A percentile compares a stretch with the other conserved stretches of the same genome.
These are phyloP conservation scores for Aspergillus indologenus DNA, from an alignment of 495 filamentous ascomycete genomes.

Conservation along the genomic window DNA sequence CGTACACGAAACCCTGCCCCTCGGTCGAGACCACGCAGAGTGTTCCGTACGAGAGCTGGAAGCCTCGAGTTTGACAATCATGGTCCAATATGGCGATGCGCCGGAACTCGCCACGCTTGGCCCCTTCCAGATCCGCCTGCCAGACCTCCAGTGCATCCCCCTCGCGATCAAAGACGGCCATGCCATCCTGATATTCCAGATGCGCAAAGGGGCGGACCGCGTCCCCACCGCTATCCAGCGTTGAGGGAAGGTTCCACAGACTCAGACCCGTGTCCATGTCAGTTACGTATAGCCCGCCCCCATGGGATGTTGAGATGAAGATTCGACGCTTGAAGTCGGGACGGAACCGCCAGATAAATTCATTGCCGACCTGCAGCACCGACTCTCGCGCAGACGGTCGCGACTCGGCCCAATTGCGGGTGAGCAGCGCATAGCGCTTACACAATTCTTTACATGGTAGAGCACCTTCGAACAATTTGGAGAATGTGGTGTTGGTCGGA, in stretches of 20 bases:
- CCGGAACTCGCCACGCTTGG: constrained; percentile 35
- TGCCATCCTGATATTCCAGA: constrained; percentile 43
- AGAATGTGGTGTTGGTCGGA: constrained; percentile 21
- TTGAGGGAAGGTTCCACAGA: constrained; percentile 38
- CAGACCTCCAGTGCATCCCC: constrained; percentile 40
- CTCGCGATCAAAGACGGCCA: constrained; percentile 40
- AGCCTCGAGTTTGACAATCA: constrained; percentile 38
- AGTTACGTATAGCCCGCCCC: constrained; percentile 38
- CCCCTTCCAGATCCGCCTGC: constrained; percentile 31
- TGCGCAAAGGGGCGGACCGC: constrained; percentile 37
- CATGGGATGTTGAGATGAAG: constrained; percentile 38
- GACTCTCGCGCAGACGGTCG: constrained; percentile 31
- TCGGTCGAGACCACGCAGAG: constrained; percentile 41
- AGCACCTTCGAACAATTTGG: constrained; percentile 24
- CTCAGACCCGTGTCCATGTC: constrained; percentile 37
- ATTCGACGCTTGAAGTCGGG: constrained; percentile 41
- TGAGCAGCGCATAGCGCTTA: constrained; percentile 34
- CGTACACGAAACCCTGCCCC: constrained; percentile 41
- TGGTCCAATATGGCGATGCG: constrained; percentile 37
- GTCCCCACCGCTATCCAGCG: constrained; percentile 25
- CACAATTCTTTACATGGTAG: constrained; percentile 40
- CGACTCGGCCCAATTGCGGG: constrained; percentile 33
- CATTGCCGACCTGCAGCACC: constrained; percentile 37
- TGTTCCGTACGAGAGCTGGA: constrained; percentile 38
- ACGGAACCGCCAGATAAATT: constrained; percentile 40